phyloP scores from a whole-genome alignment of 2,329 filamentous ascomycete genomes.

The Diplodia mutila region DNA sequence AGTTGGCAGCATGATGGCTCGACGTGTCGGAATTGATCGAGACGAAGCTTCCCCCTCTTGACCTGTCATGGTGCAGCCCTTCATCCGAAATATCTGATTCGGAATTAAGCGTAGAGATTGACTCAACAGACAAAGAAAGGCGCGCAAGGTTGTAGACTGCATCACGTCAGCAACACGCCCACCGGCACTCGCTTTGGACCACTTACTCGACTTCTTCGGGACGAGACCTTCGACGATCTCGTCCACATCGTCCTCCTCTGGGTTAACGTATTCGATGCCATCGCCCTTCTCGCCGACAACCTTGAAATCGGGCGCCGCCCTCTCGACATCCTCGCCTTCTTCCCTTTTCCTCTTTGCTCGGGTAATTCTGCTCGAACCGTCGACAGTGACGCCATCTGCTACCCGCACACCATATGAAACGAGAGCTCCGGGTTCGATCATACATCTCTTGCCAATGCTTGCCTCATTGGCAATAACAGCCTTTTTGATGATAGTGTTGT shows the following conservation, averaged over 20 bases:
- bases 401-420: constrained; percentile 79
- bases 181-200: not conserved
- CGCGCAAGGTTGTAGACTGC: constrained; percentile 57
- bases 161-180: not conserved
- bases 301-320: constrained; percentile 49
- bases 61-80: constrained; percentile 58
- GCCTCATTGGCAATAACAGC: constrained; percentile 78
- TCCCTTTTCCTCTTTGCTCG: constrained; percentile 51
- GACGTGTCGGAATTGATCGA: constrained; percentile 66
- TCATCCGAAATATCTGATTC: constrained; percentile 45
- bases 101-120: constrained; percentile 68
- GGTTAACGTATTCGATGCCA: constrained; percentile 62
- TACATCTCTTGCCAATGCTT: constrained; percentile 71
- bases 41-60: constrained; percentile 71
- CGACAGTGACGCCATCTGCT: constrained; percentile 60
- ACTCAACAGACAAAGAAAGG: constrained; percentile 53
- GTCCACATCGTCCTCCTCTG: constrained; percentile 67
- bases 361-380: constrained; percentile 50
- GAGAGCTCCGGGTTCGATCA: constrained; percentile 72
- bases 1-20: constrained; percentile 60
- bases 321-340: constrained; percentile 43
- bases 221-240: constrained; percentile 50
- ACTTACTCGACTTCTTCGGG: constrained; percentile 40
- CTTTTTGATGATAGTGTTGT: constrained; percentile 70
- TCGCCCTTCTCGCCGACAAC: constrained; percentile 63